A percentile compares a stretch with the other conserved stretches of the same genome.
Conservation (phyloP, 768 basidiomycete species). For the Podaxis sp. region DNA sequence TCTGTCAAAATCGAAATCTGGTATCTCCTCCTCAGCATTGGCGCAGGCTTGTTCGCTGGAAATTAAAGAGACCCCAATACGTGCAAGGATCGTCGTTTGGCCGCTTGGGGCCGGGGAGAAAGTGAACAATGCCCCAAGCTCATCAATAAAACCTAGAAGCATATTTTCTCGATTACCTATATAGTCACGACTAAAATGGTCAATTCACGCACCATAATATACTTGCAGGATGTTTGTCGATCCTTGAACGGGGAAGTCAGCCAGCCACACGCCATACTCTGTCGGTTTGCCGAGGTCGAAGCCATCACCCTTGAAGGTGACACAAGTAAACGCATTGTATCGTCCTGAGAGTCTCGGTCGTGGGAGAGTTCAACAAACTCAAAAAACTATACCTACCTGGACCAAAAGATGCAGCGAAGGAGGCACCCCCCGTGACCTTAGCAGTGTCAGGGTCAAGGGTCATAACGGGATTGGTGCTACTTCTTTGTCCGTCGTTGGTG, state of each 20-base stretch:
- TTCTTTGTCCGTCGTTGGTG: conserved; percentile 56
- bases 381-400: conserved; percentile 26
- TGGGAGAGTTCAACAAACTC: neutral
- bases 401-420: conserved; percentile 55
- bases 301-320: conserved; percentile 54
- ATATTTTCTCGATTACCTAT: neutral
- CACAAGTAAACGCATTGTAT: conserved; percentile 56
- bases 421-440: conserved; percentile 43
- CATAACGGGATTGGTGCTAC: conserved; percentile 44
- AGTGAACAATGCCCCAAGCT: conserved; percentile 50
- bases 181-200: neutral
- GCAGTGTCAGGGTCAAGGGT: conserved; percentile 43
- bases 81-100: conserved; percentile 44
- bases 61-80: conserved; percentile 65
- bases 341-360: conserved; percentile 27
- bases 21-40: conserved; percentile 59
- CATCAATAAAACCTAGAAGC: conserved; percentile 38
- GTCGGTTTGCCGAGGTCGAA: conserved; percentile 40
- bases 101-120: conserved; percentile 39
- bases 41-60: conserved; percentile 55
- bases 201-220: conserved; percentile 37
- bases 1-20: conserved; percentile 49
- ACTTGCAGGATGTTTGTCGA: conserved; percentile 42
- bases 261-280: conserved; percentile 54
- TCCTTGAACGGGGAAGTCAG: conserved; percentile 42